Evolutionary conservation across 176 grass and related monocot species (phyloP), one percentile per base, ranked within the genome.

Genomic region (Oryza australiensis): DNA sequence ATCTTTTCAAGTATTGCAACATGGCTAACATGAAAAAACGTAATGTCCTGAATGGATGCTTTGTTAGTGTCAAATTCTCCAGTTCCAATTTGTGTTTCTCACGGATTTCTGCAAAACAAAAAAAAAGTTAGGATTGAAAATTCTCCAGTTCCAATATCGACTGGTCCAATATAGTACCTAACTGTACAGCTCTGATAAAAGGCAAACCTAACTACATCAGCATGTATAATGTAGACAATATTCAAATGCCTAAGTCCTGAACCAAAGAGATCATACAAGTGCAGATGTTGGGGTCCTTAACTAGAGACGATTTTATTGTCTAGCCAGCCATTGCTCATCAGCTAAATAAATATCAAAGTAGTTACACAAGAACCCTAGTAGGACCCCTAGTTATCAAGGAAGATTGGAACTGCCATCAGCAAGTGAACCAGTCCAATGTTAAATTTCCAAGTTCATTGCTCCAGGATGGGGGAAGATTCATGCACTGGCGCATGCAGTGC

Each of bases 21-120:
- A 90, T 87, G 63, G 91, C 92, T 78, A 94, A 86, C 49, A 88
- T n/a, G 82, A 99, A 99, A 75, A 88, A 83, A 27, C 27, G 69
- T 14, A 88, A 76, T 66, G 89, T 99, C 88, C 84, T 90, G 80
- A 94, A 75, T 83, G 96, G 96, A 45, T 99, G 96, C 49, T 89
- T 95, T 70, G 88, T 74, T 62, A 99, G 71, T 20, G 85, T 99
- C 76, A 99, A 85, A 68, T 92, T 92, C 74, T 83, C 75, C 72
- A 94, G 62, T 51, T 95, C 93, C 71, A 80, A 68, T 90, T 77
- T 90, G 73, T 99, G 91, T 71, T 90, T 99, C 66, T 74, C 89
- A 35, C 83, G 80, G 57, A 95, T 91, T 88, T 95, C 96, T 95
- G 87, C 66, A 84, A 74, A 93, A 76, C 41, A 87, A 74, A 72